Evolutionary conservation across 2,329 filamentous ascomycete species (phyloP), one percentile per base, ranked within the genome.

Genomic region (Leptographium wingfieldii): DNA sequence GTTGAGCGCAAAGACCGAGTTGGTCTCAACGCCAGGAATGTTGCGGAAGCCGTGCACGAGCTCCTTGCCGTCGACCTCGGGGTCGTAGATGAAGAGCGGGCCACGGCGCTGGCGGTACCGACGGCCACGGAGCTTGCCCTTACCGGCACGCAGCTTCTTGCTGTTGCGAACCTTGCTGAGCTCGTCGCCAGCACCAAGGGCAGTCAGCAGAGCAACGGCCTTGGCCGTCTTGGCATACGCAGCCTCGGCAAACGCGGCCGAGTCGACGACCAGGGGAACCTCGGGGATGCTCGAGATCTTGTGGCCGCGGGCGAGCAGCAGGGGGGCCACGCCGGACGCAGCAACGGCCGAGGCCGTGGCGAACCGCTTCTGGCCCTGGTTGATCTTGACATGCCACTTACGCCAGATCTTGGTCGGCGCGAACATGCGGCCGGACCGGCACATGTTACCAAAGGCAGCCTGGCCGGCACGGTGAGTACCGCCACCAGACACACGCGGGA

Each of bases 351-450:
- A 99, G 76, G 90, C 90, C 73, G 91, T 95, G 79, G 94, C 94
- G 78, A 96, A 99, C 73, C 94, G 94, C 90, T 94, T 96, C 86
- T 99, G 94, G 78, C 88, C 88, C 79, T 95, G 85, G 85, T 95
- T 96, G 86, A 99, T 85, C 91, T 97, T 97, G 84, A 96, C 85
- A 85, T 99, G 94, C 95, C 94, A 99, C 84, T 96, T 96, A 78
- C 94, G 86, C 95, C 94, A 99, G 82, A 96, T 88, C 88, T 99
- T 99, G 80, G 94, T 99, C 69, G 94, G 94, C 70, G 94, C 94
- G 82, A 99, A 99, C 94, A 99, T 99, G 82, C 94, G 94, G 83
- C 95, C 94, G 76, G 92, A 96, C 78, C 94, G 92, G 83, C 94
- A 99, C 91, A 92, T 91, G 89, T 99, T 99, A 90, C 94, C 94